Evolutionary conservation across 495 filamentous ascomycete genomes (phyloP).

Genomic region (Aspergillus egyptiacus): DNA sequence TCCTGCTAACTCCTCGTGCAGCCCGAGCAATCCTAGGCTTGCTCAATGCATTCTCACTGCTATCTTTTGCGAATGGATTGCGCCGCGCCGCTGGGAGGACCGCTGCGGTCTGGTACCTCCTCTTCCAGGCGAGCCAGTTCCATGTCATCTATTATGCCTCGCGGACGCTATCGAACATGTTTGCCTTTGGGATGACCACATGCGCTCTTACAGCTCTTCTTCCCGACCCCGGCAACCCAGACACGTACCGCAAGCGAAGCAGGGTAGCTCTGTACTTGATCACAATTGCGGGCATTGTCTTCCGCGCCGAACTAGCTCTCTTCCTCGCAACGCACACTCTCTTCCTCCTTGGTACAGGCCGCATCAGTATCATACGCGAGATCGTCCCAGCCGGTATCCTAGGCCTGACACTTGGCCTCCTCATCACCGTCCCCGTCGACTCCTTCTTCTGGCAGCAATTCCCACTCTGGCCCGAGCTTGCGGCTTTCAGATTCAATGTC

Average conservation of each 20-base stretch:
- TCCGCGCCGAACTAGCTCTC: slow-evolving; percentile 84
- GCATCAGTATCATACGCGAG: slow-evolving; percentile 48
- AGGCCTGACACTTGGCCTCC: slow-evolving; percentile 57
- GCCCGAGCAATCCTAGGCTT: slow-evolving; percentile 76
- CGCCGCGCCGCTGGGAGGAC: slow-evolving; percentile 60
- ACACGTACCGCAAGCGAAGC: slow-evolving; percentile 35
- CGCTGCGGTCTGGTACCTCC: slow-evolving; percentile 72
- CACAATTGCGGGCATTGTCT: slow-evolving; percentile 76
- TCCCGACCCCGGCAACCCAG: slow-evolving; percentile 38
- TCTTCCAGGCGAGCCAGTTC: slow-evolving; percentile 83
- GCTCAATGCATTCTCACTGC: slow-evolving; percentile 64
- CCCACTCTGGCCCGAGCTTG: slow-evolving; percentile 85
- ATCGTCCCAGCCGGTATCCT: slow-evolving; percentile 64
- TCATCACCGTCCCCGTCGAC: slow-evolving; percentile 67
- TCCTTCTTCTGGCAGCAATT: slow-evolving; percentile 82
- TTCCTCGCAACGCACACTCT: slow-evolving; percentile 53
- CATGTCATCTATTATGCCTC: slow-evolving; percentile 93
- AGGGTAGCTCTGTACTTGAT: slow-evolving; percentile 62
- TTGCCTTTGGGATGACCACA: slow-evolving; percentile 80
- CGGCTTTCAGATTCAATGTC: slow-evolving; percentile 88
- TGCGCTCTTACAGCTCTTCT: slow-evolving; percentile 66
- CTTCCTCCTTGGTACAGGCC: slow-evolving; percentile 48
- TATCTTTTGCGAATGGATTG: slow-evolving; percentile 57
- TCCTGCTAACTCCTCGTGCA: slow-evolving; percentile 10
- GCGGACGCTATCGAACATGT: slow-evolving; percentile 91